Conservation (phyloP, 352 stramenopile species). For the Pythium vanterpoolii region DNA sequence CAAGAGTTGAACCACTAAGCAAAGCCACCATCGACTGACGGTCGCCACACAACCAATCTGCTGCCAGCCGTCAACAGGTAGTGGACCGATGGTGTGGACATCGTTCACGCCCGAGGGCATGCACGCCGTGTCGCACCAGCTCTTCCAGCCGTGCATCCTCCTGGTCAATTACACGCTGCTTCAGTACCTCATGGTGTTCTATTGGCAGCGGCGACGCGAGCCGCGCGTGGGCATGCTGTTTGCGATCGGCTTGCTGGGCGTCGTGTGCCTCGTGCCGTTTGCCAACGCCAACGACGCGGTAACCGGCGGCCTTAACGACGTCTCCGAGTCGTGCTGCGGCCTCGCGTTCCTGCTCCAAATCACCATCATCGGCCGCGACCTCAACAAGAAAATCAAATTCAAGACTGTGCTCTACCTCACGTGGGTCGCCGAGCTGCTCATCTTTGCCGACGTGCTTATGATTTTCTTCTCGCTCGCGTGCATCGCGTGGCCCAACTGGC, state of each 20-base stretch:
- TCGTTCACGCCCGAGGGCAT: too few species aligned
- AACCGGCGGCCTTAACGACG: constrained; percentile 21
- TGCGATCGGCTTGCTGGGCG: not conserved
- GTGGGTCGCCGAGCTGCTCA: constrained; percentile 5
- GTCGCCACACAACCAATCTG: too few species aligned
- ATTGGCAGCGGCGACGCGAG: constrained; percentile 7
- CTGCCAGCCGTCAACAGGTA: too few species aligned
- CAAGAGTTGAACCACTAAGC: too few species aligned
- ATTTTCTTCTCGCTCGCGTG: constrained; percentile 9
- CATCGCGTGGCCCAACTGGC: constrained; percentile 2
- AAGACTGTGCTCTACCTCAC: constrained; percentile 13
- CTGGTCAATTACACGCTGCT: constrained; percentile 20
- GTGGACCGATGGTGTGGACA: too few species aligned
- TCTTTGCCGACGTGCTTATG: constrained; percentile 9
- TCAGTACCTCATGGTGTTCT: constrained; percentile 17
- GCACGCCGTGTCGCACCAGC: too few species aligned
- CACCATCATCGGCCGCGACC: constrained; percentile 20
- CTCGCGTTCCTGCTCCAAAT: constrained; percentile 25
- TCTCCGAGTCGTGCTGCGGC: constrained; percentile 17
- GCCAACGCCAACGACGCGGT: constrained; percentile 16
- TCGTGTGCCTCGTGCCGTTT: constrained; percentile 8
- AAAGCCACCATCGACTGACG: too few species aligned
- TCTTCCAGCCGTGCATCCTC: too few species aligned
- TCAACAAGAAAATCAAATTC: constrained; percentile 33
- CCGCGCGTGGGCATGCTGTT: constrained; percentile 10